A percentile compares a stretch with the other conserved stretches of the same genome.
Conservation (phyloP, 495 filamentous ascomycete species). For the Penicillium waksmanii region DNA sequence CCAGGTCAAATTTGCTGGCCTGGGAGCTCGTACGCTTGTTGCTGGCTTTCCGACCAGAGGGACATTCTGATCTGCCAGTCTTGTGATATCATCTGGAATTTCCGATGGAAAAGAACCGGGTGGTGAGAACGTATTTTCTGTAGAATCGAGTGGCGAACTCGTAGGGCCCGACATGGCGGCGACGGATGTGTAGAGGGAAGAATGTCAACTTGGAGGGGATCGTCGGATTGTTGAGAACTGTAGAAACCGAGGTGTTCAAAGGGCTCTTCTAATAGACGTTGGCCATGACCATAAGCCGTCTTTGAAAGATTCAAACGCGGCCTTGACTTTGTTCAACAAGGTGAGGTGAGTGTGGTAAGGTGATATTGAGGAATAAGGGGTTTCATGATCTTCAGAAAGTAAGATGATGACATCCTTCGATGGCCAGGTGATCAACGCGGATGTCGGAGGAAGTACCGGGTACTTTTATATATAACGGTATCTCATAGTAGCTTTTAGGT, state of each 20-base stretch:
- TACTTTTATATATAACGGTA: background rate
- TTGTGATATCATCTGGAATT: background rate
- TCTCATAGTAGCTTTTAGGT: background rate
- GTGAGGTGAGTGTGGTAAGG: background rate
- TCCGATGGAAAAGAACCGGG: conserved; percentile 7
- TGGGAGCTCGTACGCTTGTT: conserved; percentile 22
- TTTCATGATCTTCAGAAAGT: conserved; percentile 17
- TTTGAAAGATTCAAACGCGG: conserved; percentile 2
- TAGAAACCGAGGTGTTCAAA: conserved; percentile 16
- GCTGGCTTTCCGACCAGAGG: conserved; percentile 11
- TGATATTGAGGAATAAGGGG: conserved; percentile 5
- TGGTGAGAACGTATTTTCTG: conserved; percentile 4
- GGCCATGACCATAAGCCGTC: conserved; percentile 24
- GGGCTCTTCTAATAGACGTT: conserved; percentile 13
- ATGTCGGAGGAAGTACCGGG: conserved; percentile 18
- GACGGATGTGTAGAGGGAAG: background rate
- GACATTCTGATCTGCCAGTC: conserved; percentile 13
- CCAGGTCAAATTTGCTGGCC: conserved; percentile 27
- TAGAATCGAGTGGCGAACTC: background rate
- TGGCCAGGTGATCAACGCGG: conserved; percentile 27
- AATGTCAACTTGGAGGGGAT: background rate
- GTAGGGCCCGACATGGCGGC: conserved; percentile 19
- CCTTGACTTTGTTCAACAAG: background rate
- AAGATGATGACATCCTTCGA: conserved; percentile 30
- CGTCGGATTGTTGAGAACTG: conserved; percentile 7